Percentiles rank a stretch among this genome's conserved stretches.
Conservation (phyloP, 2,329 filamentous ascomycete species). For the Colletotrichum costaricense region DNA sequence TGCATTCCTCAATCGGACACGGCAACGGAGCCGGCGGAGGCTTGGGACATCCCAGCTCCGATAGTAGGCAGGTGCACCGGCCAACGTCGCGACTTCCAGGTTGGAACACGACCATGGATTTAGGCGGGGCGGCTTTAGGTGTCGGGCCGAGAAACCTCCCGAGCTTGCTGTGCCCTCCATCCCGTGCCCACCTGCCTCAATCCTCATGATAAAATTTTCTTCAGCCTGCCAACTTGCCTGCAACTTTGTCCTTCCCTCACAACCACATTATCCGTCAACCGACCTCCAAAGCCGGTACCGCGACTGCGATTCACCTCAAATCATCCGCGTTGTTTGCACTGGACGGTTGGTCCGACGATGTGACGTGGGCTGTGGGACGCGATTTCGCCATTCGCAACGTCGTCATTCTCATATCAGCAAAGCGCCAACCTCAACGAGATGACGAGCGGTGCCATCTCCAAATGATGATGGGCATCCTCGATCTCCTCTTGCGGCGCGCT, state of each 20-base stretch:
- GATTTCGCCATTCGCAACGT: neutral
- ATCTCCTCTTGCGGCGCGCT: conserved; percentile 4
- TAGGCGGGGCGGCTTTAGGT: neutral
- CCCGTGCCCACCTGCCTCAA: neutral
- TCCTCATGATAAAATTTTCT: conserved; percentile 11
- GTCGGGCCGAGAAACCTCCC: conserved; percentile 30
- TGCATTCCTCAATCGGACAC: neutral
- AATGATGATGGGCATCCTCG: conserved; percentile 24
- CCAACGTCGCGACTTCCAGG: neutral
- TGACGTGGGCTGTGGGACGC: neutral
- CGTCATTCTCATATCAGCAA: conserved; percentile 12
- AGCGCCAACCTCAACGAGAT: neutral
- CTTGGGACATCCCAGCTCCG: conserved; percentile 4
- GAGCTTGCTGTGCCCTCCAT: conserved; percentile 16
- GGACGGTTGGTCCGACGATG: neutral
- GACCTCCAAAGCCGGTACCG: neutral
- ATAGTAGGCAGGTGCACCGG: neutral
- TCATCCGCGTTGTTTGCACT: neutral
- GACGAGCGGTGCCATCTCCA: neutral
- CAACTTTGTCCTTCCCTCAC: neutral
- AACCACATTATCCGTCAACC: neutral
- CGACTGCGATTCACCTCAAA: conserved; percentile 2
- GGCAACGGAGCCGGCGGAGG: neutral
- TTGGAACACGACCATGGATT: neutral
- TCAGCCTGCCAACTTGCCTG: neutral